Evolutionary conservation across 148 eudicot genomes (phyloP).

Genomic region (Diospyros lotus): DNA sequence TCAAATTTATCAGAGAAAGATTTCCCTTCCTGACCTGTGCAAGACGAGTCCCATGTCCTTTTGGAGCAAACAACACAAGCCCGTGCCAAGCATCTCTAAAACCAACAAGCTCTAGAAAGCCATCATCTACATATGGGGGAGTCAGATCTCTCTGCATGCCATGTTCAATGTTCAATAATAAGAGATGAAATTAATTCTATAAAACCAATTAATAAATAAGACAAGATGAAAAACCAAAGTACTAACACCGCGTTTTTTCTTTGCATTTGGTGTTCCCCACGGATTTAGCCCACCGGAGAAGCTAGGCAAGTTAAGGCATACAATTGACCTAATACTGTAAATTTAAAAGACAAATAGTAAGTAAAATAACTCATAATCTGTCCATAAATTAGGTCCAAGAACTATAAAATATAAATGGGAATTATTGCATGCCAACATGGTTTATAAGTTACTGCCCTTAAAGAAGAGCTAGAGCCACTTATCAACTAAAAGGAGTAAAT

Average conservation of each 20-base stretch:
- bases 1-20: too few species aligned
- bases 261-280: conserved; percentile 48
- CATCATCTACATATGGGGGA: conserved; percentile 53
- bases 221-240: not conserved
- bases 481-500: not conserved
- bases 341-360: not conserved
- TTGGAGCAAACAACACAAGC: conserved; percentile 42
- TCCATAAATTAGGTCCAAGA: not conserved
- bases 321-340: conserved; percentile 71
- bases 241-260: conserved; percentile 36
- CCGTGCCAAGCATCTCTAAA: conserved; percentile 66
- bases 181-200: too few species aligned
- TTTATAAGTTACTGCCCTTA: not conserved
- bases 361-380: not conserved
- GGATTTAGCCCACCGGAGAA: conserved; percentile 62
- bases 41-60: conserved; percentile 59
- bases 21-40: conserved; percentile 34
- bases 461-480: not conserved
- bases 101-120: conserved; percentile 50
- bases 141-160: conserved; percentile 41
- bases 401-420: not conserved
- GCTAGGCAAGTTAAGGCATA: conserved; percentile 57
- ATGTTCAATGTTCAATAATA: not conserved
- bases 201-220: too few species aligned
- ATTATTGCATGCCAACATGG: not conserved